Base-by-base conservation (phyloP, 1,139 yeast genomes). In the Suhomyces terraborum region DNA sequence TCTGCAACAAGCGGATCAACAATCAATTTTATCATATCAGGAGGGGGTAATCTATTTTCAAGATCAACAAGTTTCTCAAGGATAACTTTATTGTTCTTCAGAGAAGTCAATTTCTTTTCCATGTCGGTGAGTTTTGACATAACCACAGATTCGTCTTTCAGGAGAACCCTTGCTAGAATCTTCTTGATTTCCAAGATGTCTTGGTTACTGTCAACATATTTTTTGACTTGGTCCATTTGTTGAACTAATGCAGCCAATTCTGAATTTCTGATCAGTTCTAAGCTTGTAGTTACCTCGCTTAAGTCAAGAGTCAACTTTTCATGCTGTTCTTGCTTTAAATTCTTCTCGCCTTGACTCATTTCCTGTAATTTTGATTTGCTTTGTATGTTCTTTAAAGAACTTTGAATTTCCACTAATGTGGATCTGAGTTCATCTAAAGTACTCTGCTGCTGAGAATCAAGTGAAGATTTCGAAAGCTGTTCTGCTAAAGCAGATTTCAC, bases 1-100 rank as follows among this genome's bases (percentile, higher is more conserved):
- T 62, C 64, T 3, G 55, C 54, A 5, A 61, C 46, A 25, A 63
- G 55, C 0, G 66, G 67, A 29, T 58, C 61, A 3, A 59, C 46
- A 5, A 62, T 55, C 26, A 55, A 56, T 29, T 47, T 39, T 4
- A 48, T 50, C n/a, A 54, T 22, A 24, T 55, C 55, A 30, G 57
- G 40, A 42, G 49, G 43, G 38, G 60, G 51, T 12, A 43, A 27
- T 12, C 13, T 21, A 12, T 29, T 17, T 22, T 48, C 27, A 20
- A 48, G 8, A 9, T 35, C 41, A 6, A 26, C 31, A 9, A 48
- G 25, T 22, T 35, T 39, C 7, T 35, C 32, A 2, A 41, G 12
- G 9, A 38, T 20, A 18, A 16, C 10, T 4, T 36, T 26, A 2
- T 38, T 38, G 19, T 34, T 28, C 16, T 38, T 38, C 29, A 14